Conservation (phyloP, 495 filamentous ascomycete genomes). For the Clavariopsis aquatica region DNA sequence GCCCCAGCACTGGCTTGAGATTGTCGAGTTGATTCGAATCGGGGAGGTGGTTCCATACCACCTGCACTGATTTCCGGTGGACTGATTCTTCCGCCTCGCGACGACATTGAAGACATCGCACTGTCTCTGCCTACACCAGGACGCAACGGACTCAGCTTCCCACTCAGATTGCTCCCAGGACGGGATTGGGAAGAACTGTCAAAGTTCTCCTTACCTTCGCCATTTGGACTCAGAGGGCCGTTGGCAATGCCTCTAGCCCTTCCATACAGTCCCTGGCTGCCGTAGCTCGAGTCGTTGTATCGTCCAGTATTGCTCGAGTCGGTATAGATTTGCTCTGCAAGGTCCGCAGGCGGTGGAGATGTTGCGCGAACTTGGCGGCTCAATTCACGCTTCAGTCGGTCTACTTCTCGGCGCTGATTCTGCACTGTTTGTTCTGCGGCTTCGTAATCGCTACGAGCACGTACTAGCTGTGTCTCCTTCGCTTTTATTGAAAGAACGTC, state of each 20-base stretch:
- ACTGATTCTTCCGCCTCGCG: constrained; percentile 36
- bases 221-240: constrained; percentile 29
- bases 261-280: constrained; percentile 49
- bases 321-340: constrained; percentile 41
- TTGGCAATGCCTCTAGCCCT: constrained; percentile 38
- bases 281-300: constrained; percentile 39
- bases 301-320: constrained; percentile 18
- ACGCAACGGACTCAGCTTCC: constrained; percentile 56
- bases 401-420: constrained; percentile 83
- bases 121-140: constrained; percentile 34
- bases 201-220: constrained; percentile 54
- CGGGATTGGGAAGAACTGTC: constrained; percentile 54
- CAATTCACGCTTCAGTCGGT: constrained; percentile 83
- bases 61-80: constrained; percentile 39
- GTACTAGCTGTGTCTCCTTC: constrained; percentile 95
- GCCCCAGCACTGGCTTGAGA: constrained; percentile 52
- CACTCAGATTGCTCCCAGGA: constrained; percentile 36
- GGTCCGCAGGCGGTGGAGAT: constrained; percentile 45
- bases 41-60: constrained; percentile 21
- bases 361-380: constrained; percentile 49
- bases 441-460: constrained; percentile 86
- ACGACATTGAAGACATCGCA: constrained; percentile 43
- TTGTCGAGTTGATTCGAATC: constrained; percentile 19
- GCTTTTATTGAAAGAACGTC: constrained; percentile 96
- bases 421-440: constrained; percentile 80